Evolutionary conservation across 2,329 filamentous ascomycete genomes (phyloP).

Genomic region (Calycina herbarum): DNA sequence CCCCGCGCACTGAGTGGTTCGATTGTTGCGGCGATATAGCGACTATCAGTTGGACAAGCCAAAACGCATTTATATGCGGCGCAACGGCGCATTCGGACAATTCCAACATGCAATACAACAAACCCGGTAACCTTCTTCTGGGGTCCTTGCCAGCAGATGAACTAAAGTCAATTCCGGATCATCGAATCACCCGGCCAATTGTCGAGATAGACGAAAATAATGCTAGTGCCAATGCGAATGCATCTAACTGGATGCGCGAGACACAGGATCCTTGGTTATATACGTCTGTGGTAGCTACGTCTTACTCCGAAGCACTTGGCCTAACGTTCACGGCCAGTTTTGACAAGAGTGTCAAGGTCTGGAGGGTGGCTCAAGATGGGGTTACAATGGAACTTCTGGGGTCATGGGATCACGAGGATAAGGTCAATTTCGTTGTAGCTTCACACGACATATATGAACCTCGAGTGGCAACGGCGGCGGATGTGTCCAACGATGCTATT

Average conservation of each 20-base stretch:
- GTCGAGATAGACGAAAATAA: constrained; percentile 45
- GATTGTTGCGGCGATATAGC: constrained; percentile 63
- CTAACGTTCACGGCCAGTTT: constrained; percentile 61
- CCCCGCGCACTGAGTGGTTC: constrained; percentile 55
- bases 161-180: constrained; percentile 54
- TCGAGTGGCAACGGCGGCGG: constrained; percentile 59
- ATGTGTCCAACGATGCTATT: constrained; percentile 54
- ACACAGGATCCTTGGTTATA: constrained; percentile 65
- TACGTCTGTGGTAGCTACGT: constrained; percentile 62
- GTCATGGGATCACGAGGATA: constrained; percentile 58
- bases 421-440: constrained; percentile 62
- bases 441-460: constrained; percentile 42
- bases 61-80: constrained; percentile 57
- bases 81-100: constrained; percentile 62
- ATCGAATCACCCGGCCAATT: constrained; percentile 55
- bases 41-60: constrained; percentile 57
- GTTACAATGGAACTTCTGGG: constrained; percentile 45
- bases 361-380: constrained; percentile 46
- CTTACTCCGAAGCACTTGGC: constrained; percentile 49
- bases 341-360: constrained; percentile 61
- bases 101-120: constrained; percentile 67
- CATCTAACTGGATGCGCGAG: constrained; percentile 55
- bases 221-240: constrained; percentile 59
- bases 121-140: constrained; percentile 60
- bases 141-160: constrained; percentile 49